Base-by-base conservation (phyloP, 2,329 filamentous ascomycete genomes). In the Aureobasidium namibiae region DNA sequence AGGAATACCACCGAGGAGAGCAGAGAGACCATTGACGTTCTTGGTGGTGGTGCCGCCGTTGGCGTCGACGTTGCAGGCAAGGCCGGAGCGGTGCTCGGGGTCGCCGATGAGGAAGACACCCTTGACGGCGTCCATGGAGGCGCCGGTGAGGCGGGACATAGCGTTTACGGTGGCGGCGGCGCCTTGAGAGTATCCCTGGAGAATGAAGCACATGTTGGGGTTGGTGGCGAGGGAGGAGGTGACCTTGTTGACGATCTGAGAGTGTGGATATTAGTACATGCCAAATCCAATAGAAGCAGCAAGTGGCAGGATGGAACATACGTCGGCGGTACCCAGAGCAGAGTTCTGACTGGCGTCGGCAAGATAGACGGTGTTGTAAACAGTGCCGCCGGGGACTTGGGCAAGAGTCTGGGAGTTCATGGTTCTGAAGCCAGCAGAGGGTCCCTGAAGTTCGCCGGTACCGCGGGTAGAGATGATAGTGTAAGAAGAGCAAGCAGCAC, bases 131-230 rank as follows among this genome's bases (percentile, higher is more conserved):
- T 68, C 62, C 63, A 72, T 69, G 26, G 57, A 60, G 0, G 65
- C 65, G 33, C 71, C 71, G 4, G 69, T 73, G 5, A 74, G 56
- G 13, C 64, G 50, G 2, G 67, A 34, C 60, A 74, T 56, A 14
- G 71, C 71, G 52, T 70, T 68, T 13, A 70, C 67, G 0, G 71
- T 73, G 0, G 70, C 71, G 16, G 68, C 66, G 5, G 72, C 72
- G 24, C 70, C 72, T 61, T 73, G 71, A 3, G 67, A 70, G 65
- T 74, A 73, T 21, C 72, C 71, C 59, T 73, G 66, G 3, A 74
- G 66, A 52, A 73, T 67, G 61, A 73, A 72, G 62, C 71, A 74
- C 53, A 68, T 67, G 34, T 65, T 64, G 1, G 71, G 66, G 42
- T 63, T 65, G 0, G 63, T 56, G 1, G 26, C 18, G 2, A 73